Evolutionary conservation across 345 rosid genomes (phyloP), one percentile per base, ranked within the genome.

Genomic region (Rubroshorea leprosula): DNA sequence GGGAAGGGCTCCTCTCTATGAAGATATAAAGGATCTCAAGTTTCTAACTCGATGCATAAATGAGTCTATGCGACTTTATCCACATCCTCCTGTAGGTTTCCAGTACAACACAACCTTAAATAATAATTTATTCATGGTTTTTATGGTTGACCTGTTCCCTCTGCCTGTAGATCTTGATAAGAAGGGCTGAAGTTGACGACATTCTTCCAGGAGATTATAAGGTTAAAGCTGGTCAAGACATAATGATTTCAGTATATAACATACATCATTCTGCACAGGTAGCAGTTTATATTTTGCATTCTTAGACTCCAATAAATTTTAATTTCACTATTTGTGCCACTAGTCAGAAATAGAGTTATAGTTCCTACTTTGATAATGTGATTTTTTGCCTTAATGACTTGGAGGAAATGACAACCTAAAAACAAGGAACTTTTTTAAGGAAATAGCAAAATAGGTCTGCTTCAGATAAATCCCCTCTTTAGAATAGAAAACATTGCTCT

Each of bases 41-140:
- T 92, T 76, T 69, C 48, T 89, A 64, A 88, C 80, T 27, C 79
- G 95, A 49, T 92, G 96, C 82, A 84, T 92, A 63, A 84, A 75
- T 9, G 95, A 92, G 81, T 92, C 98, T 18, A 55, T 92, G 75
- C 96, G 96, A 54, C 84, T 92, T 18, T 92, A 86, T 57, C 98
- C 98, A 31, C 98, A 92, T 71, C 98, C 98, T 68, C 98, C 95
- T 65, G 98, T 89, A 81, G 67, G 91, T 73, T 71, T 65, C 78
- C 16, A 15, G 27, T 57, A n/a, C 61, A 24, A 17, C 23, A 9
- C 19, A 14, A 26, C n/a, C n/a, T n/a, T n/a, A n/a, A n/a, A n/a
- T n/a, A n/a, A 1, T 11, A 25, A 46, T 20, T 16, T 17, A 29
- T 54, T 55, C 51, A 20, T 63, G 44, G 12, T 67, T 27, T 49